Conservation (phyloP, 2,329 filamentous ascomycete species). For the Cladosporium sp. region DNA sequence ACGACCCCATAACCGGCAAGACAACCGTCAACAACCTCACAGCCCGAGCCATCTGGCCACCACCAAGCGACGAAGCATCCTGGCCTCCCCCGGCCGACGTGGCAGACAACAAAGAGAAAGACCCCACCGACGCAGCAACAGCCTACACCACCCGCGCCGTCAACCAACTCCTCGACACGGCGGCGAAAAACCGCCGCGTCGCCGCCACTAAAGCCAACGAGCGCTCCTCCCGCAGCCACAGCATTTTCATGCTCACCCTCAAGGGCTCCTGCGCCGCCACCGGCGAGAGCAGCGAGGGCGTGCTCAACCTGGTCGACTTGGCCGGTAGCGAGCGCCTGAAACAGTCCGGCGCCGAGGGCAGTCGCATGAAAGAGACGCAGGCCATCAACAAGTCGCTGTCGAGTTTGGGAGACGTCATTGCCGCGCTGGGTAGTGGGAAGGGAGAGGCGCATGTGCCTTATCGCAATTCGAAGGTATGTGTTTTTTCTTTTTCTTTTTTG, state of each 20-base stretch:
- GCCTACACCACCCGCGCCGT: constrained; percentile 29
- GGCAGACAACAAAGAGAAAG: neutral
- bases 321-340: constrained; percentile 90
- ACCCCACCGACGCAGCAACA: constrained; percentile 12
- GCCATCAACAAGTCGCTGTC: constrained; percentile 96
- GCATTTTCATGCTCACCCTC: constrained; percentile 82
- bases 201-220: constrained; percentile 98
- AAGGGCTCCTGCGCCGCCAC: constrained; percentile 66
- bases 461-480: constrained; percentile 79
- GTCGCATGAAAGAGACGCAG: constrained; percentile 87
- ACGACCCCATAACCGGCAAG: constrained; percentile 76
- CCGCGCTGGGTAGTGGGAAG: constrained; percentile 79
- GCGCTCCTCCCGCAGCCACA: constrained; percentile 89
- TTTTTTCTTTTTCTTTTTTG: too few species aligned
- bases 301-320: constrained; percentile 91
- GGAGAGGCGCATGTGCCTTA: constrained; percentile 74
- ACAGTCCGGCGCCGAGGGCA: constrained; percentile 80
- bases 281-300: constrained; percentile 82
- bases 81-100: constrained; percentile 23
- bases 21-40: constrained; percentile 79
- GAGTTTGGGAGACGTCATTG: constrained; percentile 91
- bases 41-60: constrained; percentile 70
- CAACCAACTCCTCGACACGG: constrained; percentile 56
- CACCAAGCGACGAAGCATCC: constrained; percentile 61
- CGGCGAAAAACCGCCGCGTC: constrained; percentile 82